These are phyloP conservation scores for Raffaelea deltoideospora DNA, from an alignment of 2,329 filamentous ascomycete species.

Conservation along the genomic window DNA sequence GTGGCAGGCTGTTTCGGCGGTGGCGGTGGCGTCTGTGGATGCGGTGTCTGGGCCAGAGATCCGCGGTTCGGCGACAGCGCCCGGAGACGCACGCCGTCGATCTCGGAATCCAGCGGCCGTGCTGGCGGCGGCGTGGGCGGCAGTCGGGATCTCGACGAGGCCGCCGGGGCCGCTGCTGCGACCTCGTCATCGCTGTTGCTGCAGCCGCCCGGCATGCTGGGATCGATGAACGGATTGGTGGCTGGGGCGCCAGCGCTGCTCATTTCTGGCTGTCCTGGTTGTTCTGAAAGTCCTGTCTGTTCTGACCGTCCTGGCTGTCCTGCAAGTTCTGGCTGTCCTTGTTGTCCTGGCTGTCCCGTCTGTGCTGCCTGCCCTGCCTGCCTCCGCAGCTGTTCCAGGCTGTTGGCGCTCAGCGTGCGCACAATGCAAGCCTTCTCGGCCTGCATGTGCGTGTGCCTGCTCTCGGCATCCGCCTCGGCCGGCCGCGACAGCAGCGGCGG, in stretches of 20 bases:
- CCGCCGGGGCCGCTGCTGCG: not conserved
- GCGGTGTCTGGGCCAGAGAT: too few relatives aligned
- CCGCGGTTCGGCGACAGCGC: slow-evolving; percentile 3
- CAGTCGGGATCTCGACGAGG: slow-evolving; percentile 1
- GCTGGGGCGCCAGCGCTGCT: too few relatives aligned
- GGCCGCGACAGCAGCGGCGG: slow-evolving; percentile 63
- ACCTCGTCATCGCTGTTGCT: not conserved
- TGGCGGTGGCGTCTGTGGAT: slow-evolving; percentile 13
- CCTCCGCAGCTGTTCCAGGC: slow-evolving; percentile 27
- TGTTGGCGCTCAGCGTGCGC: slow-evolving; percentile 41
- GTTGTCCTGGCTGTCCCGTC: not conserved
- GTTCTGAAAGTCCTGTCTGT: not conserved
- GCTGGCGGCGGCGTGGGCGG: slow-evolving; percentile 9
- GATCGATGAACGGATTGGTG: too few relatives aligned
- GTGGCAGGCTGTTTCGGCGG: slow-evolving; percentile 24
- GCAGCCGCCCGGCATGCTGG: too few relatives aligned
- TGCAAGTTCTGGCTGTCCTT: too few relatives aligned
- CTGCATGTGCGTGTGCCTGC: slow-evolving; percentile 44
- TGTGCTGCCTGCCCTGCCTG: slow-evolving; percentile 22
- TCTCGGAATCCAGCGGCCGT: slow-evolving; percentile 6
- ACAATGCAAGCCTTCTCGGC: slow-evolving; percentile 46
- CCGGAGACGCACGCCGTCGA: slow-evolving; percentile 41
- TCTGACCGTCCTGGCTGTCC: slow-evolving; percentile 22
- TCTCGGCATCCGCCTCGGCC: slow-evolving; percentile 41
- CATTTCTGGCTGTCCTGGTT: too few relatives aligned